Percentiles rank a stretch among this genome's conserved stretches.
Evolutionary conservation across 1,284 basidiomycete species (phyloP).

Genomic region (Stygiomarasmius scandens): DNA sequence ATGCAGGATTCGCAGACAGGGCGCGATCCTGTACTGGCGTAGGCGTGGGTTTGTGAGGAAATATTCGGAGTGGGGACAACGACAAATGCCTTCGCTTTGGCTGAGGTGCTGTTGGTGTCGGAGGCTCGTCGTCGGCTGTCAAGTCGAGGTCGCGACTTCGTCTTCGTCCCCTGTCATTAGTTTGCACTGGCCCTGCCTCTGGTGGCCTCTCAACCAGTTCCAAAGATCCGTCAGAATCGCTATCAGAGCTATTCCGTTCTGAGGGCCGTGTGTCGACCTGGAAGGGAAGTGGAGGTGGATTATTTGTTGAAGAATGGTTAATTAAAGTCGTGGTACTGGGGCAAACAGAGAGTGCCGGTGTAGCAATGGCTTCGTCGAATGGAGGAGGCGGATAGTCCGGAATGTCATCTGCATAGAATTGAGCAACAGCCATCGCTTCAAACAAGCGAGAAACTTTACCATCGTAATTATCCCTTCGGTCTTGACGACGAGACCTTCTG

Average conservation of each 20-base stretch:
- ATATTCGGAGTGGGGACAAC: slow-evolving; percentile 43
- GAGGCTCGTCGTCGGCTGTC: slow-evolving; percentile 16
- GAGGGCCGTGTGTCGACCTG: slow-evolving; percentile 6
- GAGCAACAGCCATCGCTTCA: not conserved
- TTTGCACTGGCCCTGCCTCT: slow-evolving; percentile 25
- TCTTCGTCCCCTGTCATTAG: slow-evolving; percentile 13
- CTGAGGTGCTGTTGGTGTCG: slow-evolving; percentile 17
- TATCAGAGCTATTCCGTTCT: slow-evolving; percentile 20
- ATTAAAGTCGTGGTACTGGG: slow-evolving; percentile 32
- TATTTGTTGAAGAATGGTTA: not conserved
- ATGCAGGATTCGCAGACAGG: slow-evolving; percentile 39
- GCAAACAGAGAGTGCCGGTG: slow-evolving; percentile 31
- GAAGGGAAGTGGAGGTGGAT: slow-evolving; percentile 14
- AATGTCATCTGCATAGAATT: slow-evolving; percentile 26
- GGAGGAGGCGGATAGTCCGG: slow-evolving; percentile 63
- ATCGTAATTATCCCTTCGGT: slow-evolving; percentile 20
- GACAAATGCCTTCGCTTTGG: slow-evolving; percentile 39
- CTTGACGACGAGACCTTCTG: slow-evolving; percentile 22
- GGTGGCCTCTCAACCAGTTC: slow-evolving; percentile 37
- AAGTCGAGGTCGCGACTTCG: slow-evolving; percentile 22
- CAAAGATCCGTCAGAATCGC: slow-evolving; percentile 39
- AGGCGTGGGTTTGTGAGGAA: slow-evolving; percentile 36
- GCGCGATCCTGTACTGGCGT: slow-evolving; percentile 33
- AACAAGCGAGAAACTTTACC: slow-evolving; percentile 14
- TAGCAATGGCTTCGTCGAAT: slow-evolving; percentile 56